Base-by-base conservation (phyloP, 2,329 filamentous ascomycete species). In the Aphanocladium album region DNA sequence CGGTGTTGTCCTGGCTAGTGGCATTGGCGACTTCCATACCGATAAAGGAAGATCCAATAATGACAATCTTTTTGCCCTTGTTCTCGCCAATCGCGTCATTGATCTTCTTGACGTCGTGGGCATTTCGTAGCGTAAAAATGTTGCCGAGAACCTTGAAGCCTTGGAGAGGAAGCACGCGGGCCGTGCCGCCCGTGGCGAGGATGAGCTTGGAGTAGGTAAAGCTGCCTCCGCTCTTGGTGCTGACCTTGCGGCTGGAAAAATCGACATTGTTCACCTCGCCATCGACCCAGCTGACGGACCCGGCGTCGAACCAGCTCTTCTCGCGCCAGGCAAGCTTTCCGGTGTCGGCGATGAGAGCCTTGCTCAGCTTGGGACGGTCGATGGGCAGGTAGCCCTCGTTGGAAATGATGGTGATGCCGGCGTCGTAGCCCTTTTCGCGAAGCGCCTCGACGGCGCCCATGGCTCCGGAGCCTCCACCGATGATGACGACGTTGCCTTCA, bases 11-110 rank as follows among this genome's bases (percentile, higher is more conserved):
- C 67, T 89, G 89, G 49, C 83, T 77, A 0, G 89, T 87, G 0
- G 96, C 88, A 64, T 93, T 95, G 63, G 90, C 93, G n/a, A 96
- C 85, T 75, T 99, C 95, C 90, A 99, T 96, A 45, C 95, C 95
- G 70, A 99, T 99, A 75, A 99, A 99, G 0, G 91, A 96, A 62
- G 89, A 93, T 45, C 95, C 95, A 58, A 99, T 81, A 16, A 99
- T 82, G 51, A 96, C 91, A 66, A 99, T 86, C 74, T 96, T 97
- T 82, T 96, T 97, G 62, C 86, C 86, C 70, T 90, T 89, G 55
- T 89, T 86, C 52, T 90, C 85, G 33, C 91, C 91, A 51, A 96
- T 89, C 7, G 91, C 91, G 1, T 79, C 81, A 27, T 91, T 81
- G 65, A 99, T 62, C 62, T 81, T 82, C 72, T 93, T 85, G 0